Evolutionary conservation across 2,329 filamentous ascomycete genomes (phyloP).

Genomic region (Chalaropsis thielavioides): DNA sequence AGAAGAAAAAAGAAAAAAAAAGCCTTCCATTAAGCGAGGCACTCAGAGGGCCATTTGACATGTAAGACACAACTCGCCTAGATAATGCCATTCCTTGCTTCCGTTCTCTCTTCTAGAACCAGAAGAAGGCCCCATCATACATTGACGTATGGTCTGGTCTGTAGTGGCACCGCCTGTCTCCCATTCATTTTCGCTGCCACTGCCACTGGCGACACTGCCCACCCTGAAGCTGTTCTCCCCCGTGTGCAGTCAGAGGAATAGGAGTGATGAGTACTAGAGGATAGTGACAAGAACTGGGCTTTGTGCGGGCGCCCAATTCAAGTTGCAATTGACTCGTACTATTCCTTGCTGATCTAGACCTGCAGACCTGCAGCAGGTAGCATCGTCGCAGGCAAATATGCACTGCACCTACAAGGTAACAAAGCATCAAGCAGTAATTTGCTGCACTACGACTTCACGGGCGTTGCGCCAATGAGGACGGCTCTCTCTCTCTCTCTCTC

Average conservation of each 20-base stretch:
- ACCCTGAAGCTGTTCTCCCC: no score
- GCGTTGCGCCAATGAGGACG: not conserved
- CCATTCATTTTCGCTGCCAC: no score
- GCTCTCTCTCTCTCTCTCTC: not conserved
- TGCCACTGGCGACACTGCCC: no score
- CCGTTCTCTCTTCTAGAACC: not conserved
- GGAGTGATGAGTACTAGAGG: not conserved
- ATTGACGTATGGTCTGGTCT: no score
- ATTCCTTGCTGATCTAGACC: not conserved
- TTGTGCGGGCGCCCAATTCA: not conserved
- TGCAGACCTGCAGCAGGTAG: not conserved
- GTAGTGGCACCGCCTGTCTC: no score
- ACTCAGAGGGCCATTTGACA: no score
- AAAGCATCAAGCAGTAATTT: not conserved
- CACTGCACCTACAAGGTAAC: not conserved
- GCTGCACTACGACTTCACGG: not conserved
- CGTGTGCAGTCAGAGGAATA: not conserved
- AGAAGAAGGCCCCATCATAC: not conserved
- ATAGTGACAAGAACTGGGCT: not conserved
- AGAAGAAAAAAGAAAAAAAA: no score
- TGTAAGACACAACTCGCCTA: not conserved
- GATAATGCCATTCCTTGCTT: not conserved
- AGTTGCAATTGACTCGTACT: not conserved
- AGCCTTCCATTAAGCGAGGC: no score
- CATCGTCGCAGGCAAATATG: not conserved